A percentile compares a stretch with the other conserved stretches of the same genome.
Evolutionary conservation across 2,329 filamentous ascomycete species (phyloP).

Genomic region (Parascedosporium putredinis): DNA sequence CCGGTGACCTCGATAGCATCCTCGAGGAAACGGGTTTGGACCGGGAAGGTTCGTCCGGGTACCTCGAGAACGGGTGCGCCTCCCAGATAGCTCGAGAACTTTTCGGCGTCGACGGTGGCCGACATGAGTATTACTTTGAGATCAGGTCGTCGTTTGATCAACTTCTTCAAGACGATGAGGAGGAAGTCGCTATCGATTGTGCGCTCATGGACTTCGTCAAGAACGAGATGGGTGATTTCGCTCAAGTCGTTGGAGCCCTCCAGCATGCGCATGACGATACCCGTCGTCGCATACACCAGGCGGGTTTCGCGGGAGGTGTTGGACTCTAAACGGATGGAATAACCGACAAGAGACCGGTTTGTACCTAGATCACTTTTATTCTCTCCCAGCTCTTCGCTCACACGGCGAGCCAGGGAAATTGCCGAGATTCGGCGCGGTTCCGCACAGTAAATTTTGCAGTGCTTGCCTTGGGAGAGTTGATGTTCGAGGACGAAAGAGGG

Average conservation of each 20-base stretch:
- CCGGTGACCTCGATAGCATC: constrained; percentile 85
- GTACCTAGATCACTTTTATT: constrained; percentile 73
- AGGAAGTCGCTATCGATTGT: constrained; percentile 96
- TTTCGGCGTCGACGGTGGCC: constrained; percentile 85
- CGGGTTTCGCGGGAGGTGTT: constrained; percentile 74
- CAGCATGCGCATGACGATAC: constrained; percentile 97
- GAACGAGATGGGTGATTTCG: constrained; percentile 84
- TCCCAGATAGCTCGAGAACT: constrained; percentile 80
- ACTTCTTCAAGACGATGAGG: constrained; percentile 77
- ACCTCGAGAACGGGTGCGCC: constrained; percentile 81
- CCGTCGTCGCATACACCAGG: constrained; percentile 78
- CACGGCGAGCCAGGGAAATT: constrained; percentile 82
- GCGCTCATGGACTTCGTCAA: constrained; percentile 97
- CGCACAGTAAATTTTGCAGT: constrained; percentile 90
- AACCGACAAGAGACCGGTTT: constrained; percentile 74
- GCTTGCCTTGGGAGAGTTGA: constrained; percentile 66
- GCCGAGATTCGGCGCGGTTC: constrained; percentile 93
- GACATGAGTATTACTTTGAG: constrained; percentile 96
- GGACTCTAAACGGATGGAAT: constrained; percentile 86
- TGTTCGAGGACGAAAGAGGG: constrained; percentile 88
- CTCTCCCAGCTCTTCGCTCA: constrained; percentile 92
- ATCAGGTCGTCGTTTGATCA: constrained; percentile 66
- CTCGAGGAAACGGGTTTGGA: constrained; percentile 78
- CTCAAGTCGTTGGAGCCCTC: constrained; percentile 77
- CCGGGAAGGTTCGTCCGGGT: constrained; percentile 87